Conservation (phyloP, 1,284 basidiomycete genomes). For the Rhodofomes roseus region DNA sequence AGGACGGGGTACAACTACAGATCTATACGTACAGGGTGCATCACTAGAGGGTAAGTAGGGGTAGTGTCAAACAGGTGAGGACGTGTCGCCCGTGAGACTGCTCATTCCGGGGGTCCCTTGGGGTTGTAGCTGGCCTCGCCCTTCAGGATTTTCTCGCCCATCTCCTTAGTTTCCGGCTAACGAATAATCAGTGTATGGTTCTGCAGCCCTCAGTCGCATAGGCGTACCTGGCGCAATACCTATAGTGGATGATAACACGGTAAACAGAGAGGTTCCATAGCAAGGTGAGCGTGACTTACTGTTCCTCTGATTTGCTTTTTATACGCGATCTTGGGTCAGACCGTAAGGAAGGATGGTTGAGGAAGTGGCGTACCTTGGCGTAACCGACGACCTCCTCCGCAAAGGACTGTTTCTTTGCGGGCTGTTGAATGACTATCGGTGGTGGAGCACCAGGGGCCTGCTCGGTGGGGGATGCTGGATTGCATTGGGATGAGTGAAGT, state of each 20-base stretch:
- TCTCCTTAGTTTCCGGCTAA: conserved; percentile 9
- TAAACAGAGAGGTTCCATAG: not conserved
- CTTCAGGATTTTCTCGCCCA: conserved; percentile 10
- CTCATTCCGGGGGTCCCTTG: not conserved
- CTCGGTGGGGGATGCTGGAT: not conserved
- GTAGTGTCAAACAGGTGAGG: not conserved
- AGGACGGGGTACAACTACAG: not conserved
- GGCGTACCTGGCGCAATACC: conserved; percentile 6
- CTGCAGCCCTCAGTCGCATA: not conserved
- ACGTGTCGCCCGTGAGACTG: not conserved
- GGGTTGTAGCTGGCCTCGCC: conserved; percentile 9
- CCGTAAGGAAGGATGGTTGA: too few species aligned
- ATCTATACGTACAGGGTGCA: not conserved
- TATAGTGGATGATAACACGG: not conserved
- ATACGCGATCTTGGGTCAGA: not conserved
- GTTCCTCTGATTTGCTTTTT: conserved; percentile 10
- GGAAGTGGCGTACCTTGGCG: conserved; percentile 6
- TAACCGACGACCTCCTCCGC: conserved; percentile 10
- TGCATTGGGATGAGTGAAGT: not conserved
- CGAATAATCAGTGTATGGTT: not conserved
- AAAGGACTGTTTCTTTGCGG: conserved; percentile 4
- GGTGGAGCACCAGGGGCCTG: not conserved
- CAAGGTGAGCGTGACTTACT: not conserved
- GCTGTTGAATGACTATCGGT: not conserved
- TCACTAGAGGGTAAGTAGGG: not conserved